Conservation (phyloP, 2,329 filamentous ascomycete species). For the Amauroascus niger region DNA sequence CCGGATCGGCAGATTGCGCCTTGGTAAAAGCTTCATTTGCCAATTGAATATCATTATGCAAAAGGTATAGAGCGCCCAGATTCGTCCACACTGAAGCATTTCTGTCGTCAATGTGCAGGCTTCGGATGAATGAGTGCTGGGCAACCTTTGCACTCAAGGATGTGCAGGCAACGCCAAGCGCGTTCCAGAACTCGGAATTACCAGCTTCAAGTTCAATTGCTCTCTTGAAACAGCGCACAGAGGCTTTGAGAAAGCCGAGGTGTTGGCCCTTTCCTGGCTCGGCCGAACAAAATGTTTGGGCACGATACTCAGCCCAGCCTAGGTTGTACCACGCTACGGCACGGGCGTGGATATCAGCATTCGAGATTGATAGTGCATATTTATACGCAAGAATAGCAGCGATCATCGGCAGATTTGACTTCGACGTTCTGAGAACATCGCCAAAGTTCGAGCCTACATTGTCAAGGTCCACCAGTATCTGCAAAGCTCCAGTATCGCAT, state of each 20-base stretch:
- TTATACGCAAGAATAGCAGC: slow-evolving; percentile 79
- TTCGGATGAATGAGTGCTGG: slow-evolving; percentile 87
- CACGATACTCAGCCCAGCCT: slow-evolving; percentile 83
- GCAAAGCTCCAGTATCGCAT: slow-evolving; percentile 45
- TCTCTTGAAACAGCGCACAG: slow-evolving; percentile 85
- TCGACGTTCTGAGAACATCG: slow-evolving; percentile 31
- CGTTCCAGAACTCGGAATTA: slow-evolving; percentile 95
- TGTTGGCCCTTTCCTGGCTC: slow-evolving; percentile 42
- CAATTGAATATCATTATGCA: slow-evolving; percentile 74
- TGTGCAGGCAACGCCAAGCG: slow-evolving; percentile 82
- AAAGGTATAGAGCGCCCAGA: slow-evolving; percentile 71
- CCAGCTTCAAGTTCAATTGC: slow-evolving; percentile 91
- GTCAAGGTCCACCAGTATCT: slow-evolving; percentile 60
- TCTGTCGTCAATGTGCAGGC: slow-evolving; percentile 82
- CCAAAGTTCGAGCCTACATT: slow-evolving; percentile 43
- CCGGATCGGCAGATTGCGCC: slow-evolving; percentile 87
- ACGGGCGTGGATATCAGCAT: slow-evolving; percentile 71
- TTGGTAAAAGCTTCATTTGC: slow-evolving; percentile 83
- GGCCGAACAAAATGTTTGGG: slow-evolving; percentile 54
- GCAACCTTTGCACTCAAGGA: slow-evolving; percentile 75
- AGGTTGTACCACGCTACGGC: slow-evolving; percentile 96
- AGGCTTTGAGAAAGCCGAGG: slow-evolving; percentile 60
- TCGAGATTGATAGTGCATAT: slow-evolving; percentile 63
- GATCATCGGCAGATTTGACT: slow-evolving; percentile 49
- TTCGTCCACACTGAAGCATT: slow-evolving; percentile 85